Conservation (phyloP, 305 asterid species). For the Fraxinus albicans region DNA sequence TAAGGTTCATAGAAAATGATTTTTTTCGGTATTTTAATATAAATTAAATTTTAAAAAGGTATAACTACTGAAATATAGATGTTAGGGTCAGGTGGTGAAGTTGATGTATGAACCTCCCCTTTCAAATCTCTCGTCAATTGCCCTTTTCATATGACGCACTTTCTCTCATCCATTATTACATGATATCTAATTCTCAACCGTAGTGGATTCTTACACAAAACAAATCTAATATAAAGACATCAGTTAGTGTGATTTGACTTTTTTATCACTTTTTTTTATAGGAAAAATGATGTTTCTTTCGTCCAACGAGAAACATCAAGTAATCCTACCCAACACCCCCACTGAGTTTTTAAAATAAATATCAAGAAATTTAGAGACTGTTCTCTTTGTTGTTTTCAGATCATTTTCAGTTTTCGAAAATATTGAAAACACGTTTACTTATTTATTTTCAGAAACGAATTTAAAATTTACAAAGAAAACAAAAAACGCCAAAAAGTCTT, state of each 20-base stretch:
- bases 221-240: not conserved
- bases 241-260: not conserved
- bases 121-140: not conserved
- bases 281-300: not conserved
- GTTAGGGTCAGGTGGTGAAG: not conserved
- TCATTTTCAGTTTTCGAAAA: too few species aligned
- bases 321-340: not conserved
- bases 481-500: too few species aligned
- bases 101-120: not conserved
- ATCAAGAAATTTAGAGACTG: too few species aligned
- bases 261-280: not conserved
- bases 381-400: too few species aligned
- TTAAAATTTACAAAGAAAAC: too few species aligned
- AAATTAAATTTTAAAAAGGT: not conserved
- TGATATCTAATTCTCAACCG: not conserved
- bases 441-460: too few species aligned
- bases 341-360: not conserved
- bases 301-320: not conserved
- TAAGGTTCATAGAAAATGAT: not conserved
- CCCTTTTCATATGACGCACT: not conserved
- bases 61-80: not conserved
- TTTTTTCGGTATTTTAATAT: not conserved
- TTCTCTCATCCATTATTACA: slow-evolving; percentile 3
- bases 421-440: too few species aligned
- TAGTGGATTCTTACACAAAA: not conserved